Percentiles rank a stretch among this genome's conserved stretches.
Evolutionary conservation across 768 basidiomycete genomes (phyloP).

Genomic region (Glaciozyma martinii): DNA sequence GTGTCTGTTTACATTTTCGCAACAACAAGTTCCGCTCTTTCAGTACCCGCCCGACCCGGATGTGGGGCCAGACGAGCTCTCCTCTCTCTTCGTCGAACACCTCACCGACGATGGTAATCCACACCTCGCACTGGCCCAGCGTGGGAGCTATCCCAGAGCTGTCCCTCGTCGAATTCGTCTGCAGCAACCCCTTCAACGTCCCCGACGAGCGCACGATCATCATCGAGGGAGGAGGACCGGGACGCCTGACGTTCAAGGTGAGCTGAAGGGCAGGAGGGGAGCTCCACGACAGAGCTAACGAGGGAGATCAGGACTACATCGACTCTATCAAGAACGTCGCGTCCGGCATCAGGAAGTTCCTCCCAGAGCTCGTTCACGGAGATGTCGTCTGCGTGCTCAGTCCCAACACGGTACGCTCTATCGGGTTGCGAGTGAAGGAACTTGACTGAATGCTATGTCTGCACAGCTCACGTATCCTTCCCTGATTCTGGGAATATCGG

Average conservation of each 20-base stretch:
- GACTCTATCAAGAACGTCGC: no score
- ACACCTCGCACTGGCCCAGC: not conserved
- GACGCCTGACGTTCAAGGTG: not conserved
- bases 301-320: no score
- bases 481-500: not conserved
- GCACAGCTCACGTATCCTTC: no score
- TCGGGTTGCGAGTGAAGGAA: no score
- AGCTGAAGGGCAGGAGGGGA: not conserved
- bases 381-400: not conserved
- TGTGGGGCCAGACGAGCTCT: no score
- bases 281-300: no score
- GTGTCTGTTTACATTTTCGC: no score
- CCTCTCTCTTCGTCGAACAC: no score
- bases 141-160: not conserved
- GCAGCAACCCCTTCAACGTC: not conserved
- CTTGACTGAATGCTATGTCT: no score
- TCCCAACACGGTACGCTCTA: not conserved
- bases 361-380: not conserved
- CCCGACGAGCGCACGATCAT: not conserved
- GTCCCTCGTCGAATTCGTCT: slow-evolving; percentile 4
- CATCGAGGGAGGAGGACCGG: not conserved
- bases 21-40: no score
- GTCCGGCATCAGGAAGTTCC: not conserved
- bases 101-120: not conserved
- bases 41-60: no score